Evolutionary conservation across 75 land plant species (phyloP).

Genomic region (Pseudotsuga menziesii): DNA sequence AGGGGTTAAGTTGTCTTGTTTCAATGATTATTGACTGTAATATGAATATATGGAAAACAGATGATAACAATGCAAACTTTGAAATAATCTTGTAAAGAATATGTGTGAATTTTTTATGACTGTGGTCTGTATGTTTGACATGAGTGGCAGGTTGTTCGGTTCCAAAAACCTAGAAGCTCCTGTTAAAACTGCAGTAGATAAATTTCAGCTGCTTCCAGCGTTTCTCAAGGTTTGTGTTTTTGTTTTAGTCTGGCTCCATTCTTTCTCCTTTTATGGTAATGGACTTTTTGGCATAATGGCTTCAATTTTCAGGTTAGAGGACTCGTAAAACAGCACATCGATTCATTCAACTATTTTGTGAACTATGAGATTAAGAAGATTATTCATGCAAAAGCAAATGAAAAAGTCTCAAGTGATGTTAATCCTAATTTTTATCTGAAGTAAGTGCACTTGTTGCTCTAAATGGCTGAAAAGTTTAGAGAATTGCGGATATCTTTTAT

Average conservation of each 20-base stretch:
- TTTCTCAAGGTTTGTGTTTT: slow-evolving; percentile 65
- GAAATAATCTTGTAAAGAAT: too few species aligned
- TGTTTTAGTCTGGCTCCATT: neutral
- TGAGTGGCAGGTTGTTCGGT: neutral
- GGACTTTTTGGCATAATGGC: neutral
- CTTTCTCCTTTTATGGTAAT: neutral
- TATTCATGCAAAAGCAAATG: slow-evolving; percentile 74
- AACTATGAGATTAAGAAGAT: slow-evolving; percentile 87
- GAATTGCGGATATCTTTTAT: neutral
- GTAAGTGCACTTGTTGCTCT: slow-evolving; percentile 26
- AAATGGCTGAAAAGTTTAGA: neutral
- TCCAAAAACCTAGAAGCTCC: slow-evolving; percentile 53
- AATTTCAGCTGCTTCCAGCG: slow-evolving; percentile 85
- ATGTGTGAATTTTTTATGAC: too few species aligned
- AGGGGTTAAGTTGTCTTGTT: too few species aligned
- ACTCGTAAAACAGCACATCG: slow-evolving; percentile 92
- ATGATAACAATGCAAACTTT: too few species aligned
- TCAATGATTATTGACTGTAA: too few species aligned
- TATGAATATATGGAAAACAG: too few species aligned
- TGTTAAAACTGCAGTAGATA: slow-evolving; percentile 77
- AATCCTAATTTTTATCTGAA: slow-evolving; percentile 63
- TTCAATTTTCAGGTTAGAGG: slow-evolving; percentile 71
- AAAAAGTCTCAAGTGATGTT: slow-evolving; percentile 40
- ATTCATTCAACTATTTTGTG: slow-evolving; percentile 91
- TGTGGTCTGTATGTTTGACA: too few species aligned